A percentile compares a stretch with the other conserved stretches of the same genome.
These are phyloP conservation scores for Stellera chamaejasme DNA, from an alignment of 345 rosid species.

Conservation along the genomic window DNA sequence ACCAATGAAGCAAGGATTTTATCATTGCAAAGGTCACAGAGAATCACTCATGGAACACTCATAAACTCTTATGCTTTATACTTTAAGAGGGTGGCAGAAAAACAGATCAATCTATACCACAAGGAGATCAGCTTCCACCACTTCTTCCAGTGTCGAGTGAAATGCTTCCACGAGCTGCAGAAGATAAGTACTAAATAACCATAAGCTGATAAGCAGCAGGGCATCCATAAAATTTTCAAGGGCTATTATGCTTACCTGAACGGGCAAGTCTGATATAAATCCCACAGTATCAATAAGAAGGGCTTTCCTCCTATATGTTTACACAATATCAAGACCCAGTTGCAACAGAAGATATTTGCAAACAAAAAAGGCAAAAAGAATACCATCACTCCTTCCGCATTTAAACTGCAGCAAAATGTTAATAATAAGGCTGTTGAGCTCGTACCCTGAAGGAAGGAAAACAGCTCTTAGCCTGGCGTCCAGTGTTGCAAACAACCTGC, in stretches of 20 bases:
- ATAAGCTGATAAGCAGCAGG: conserved; percentile 4
- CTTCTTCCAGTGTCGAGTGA: conserved; percentile 92
- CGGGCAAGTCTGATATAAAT: conserved; percentile 87
- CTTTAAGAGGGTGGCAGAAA: no score
- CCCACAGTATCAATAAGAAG: conserved; percentile 93
- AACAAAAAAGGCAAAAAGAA: neutral
- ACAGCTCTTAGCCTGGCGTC: conserved; percentile 59
- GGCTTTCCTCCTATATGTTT: conserved; percentile 61
- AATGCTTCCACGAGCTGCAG: conserved; percentile 84
- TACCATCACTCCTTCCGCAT: neutral
- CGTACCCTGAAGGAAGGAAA: conserved; percentile 63
- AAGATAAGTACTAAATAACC: conserved; percentile 6
- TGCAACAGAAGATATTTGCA: neutral
- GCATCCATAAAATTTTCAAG: neutral
- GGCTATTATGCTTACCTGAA: conserved; percentile 49
- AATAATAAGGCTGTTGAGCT: neutral
- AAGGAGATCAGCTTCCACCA: conserved; percentile 86
- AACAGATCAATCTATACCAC: conserved; percentile 38
- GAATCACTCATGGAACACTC: no score
- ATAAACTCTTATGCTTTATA: no score
- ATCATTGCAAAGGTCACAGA: no score
- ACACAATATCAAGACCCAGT: conserved; percentile 8
- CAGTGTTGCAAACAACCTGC: conserved; percentile 64
- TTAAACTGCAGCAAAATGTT: conserved; percentile 1
- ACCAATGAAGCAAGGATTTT: no score